Evolutionary conservation across 352 stramenopile species (phyloP).

Genomic region (Aphanomyces cochlioides): DNA sequence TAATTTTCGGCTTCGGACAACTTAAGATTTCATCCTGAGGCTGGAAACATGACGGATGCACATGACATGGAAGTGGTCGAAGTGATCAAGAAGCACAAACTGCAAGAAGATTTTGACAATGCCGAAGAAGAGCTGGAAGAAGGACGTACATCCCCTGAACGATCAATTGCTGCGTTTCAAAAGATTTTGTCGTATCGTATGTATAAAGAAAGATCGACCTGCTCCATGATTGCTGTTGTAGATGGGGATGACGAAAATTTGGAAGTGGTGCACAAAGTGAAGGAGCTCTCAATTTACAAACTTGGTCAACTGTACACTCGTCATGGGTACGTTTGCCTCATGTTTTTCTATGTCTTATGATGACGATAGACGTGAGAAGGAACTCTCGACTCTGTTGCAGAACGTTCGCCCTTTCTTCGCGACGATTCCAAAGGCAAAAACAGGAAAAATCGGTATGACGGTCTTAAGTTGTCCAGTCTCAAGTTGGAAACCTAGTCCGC

Average conservation of each 20-base stretch:
- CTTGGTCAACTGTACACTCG: conserved; percentile 90
- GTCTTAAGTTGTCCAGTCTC: conserved; percentile 9
- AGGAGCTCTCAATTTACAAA: conserved; percentile 96
- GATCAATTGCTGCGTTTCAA: conserved; percentile 60
- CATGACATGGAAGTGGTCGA: conserved; percentile 75
- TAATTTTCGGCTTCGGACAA: conserved; percentile 20
- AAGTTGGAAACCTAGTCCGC: conserved; percentile 68
- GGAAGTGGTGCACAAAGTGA: conserved; percentile 86
- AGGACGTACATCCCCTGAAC: conserved; percentile 39
- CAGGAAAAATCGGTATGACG: conserved; percentile 92
- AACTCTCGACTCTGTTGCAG: conserved; percentile 80
- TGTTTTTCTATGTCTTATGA: not conserved
- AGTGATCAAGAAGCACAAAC: conserved; percentile 55
- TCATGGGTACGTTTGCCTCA: conserved; percentile 44
- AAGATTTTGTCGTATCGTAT: conserved; percentile 68
- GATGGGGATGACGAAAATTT: conserved; percentile 43
- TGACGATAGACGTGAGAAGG: conserved; percentile 71
- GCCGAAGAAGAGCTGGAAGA: conserved; percentile 51
- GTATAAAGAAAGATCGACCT: no score
- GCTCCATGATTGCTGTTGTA: not conserved
- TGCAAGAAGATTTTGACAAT: conserved; percentile 74
- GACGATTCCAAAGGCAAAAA: conserved; percentile 96
- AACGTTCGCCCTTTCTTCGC: conserved; percentile 92
- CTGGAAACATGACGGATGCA: conserved; percentile 31
- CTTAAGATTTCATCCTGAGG: conserved; percentile 15